Evolutionary conservation across 441 rosid genomes (phyloP), one percentile per base, ranked within the genome.

Genomic region (Viola pubescens): DNA sequence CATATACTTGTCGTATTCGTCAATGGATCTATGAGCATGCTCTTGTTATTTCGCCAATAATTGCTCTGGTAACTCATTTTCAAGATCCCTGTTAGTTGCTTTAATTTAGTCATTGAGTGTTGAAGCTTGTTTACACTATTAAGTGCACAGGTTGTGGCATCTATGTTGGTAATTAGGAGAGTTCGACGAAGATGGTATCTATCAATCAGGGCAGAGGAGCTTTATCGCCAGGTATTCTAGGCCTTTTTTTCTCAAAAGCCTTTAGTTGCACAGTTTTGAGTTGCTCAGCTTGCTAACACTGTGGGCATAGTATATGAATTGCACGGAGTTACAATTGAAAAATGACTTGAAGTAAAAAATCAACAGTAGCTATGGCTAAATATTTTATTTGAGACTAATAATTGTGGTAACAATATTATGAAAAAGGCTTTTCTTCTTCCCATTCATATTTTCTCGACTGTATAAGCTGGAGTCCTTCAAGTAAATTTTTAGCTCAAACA

Each of bases 81-180:
- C 10, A 64, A 26, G 63, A 52, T 44, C 64, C 61, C 68, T 58
- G 54, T 64, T 72, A 61, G 4, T 65, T 60, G 43, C 74, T 73
- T 71, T 75, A 63, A 60, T 70, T 73, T 65, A 73, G 66, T 58
- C 68, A 66, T 72, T 73, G 57, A 70, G 62, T 80, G 40, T 80
- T 75, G 76, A 73, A 77, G 80, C 79, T 73, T 77, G 75, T 76
- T 86, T 70, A 80, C 74, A 53, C 70, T 70, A 59, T 77, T 75
- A 78, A 75, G 82, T 72, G 82, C 55, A 69, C 89, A 87, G 98
- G 77, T 87, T 40, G 14, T 82, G 64, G 85, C 70, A 45, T 78
- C 72, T 65, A 48, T 72, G 43, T 60, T 85, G 55, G 63, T 85
- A 61, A 52, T 65, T 46, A 44, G 72, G 82, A 83, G 75, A 74